Conservation (phyloP, 495 filamentous ascomycete genomes). For the Podospora australis region DNA sequence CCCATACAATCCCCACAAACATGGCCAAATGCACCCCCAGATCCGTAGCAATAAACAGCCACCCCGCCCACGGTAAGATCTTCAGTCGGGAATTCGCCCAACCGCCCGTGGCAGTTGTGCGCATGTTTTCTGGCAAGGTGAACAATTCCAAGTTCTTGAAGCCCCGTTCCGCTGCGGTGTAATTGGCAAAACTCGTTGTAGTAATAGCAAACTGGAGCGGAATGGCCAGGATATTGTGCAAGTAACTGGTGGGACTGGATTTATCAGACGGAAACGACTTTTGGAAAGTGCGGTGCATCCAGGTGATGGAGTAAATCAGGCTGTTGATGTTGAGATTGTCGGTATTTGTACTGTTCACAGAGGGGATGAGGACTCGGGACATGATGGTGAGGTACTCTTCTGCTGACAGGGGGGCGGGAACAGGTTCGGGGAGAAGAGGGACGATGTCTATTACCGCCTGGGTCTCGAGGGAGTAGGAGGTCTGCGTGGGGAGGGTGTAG, state of each 20-base stretch:
- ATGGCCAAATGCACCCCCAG: not conserved
- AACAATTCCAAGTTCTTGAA: not conserved
- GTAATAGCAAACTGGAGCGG: conserved; percentile 16
- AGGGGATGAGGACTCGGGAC: not conserved
- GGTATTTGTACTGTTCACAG: not conserved
- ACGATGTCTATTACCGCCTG: conserved; percentile 11
- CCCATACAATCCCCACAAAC: not conserved
- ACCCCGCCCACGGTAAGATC: conserved; percentile 13
- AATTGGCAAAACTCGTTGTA: conserved; percentile 9
- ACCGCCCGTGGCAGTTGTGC: conserved; percentile 8
- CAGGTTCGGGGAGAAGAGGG: not conserved
- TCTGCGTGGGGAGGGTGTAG: not conserved
- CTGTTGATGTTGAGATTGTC: conserved; percentile 7
- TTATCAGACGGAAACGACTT: conserved; percentile 11
- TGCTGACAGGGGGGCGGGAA: not conserved
- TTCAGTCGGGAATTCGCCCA: conserved; percentile 4
- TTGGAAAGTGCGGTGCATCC: conserved; percentile 12
- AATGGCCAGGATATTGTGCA: conserved; percentile 17
- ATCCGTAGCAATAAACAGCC: conserved; percentile 12
- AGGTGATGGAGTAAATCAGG: conserved; percentile 2
- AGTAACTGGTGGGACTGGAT: conserved; percentile 4
- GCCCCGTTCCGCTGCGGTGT: not conserved
- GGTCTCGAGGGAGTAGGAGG: conserved; percentile 8
- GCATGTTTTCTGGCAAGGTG: conserved; percentile 4
- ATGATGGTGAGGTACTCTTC: conserved; percentile 6